These are phyloP conservation scores for Saccharomyces uvarum DNA, from an alignment of 1,139 yeast species.

Conservation along the genomic window DNA sequence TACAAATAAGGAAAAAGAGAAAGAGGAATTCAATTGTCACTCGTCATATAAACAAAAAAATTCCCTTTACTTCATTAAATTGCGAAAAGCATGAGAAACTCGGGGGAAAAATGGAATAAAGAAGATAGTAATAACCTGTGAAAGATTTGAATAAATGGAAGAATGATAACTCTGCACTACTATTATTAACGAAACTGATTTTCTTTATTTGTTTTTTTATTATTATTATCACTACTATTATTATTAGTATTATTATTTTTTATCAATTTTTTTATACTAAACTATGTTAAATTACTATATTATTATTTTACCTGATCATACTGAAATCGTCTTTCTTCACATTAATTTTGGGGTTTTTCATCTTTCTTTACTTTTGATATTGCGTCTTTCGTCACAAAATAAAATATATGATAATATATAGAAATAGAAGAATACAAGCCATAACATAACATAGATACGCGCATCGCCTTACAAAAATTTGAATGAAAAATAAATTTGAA, in stretches of 20 bases:
- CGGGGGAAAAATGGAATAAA: background rate
- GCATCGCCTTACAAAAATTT: too few relatives aligned
- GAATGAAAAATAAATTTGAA: too few relatives aligned
- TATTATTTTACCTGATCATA: background rate
- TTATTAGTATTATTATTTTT: background rate
- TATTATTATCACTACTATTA: background rate
- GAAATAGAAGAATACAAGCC: too few relatives aligned
- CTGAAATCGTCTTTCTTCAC: background rate
- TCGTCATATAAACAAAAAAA: background rate
- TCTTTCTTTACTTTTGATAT: background rate
- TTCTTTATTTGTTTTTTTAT: background rate
- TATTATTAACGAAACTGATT: background rate
- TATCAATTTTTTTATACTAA: background rate
- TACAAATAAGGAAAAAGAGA: background rate
- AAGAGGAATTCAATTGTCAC: background rate
- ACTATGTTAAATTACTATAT: background rate
- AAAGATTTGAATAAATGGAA: background rate
- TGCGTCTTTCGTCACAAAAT: background rate
- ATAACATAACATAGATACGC: too few relatives aligned
- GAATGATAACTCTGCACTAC: background rate
- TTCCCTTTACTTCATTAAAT: background rate
- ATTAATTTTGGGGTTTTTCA: background rate
- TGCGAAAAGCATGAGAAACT: background rate
- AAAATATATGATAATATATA: too few relatives aligned
- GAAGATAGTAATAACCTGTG: background rate